phyloP scores from a whole-genome alignment of 495 filamentous ascomycete species.

The Penicillium longicatenatum region DNA sequence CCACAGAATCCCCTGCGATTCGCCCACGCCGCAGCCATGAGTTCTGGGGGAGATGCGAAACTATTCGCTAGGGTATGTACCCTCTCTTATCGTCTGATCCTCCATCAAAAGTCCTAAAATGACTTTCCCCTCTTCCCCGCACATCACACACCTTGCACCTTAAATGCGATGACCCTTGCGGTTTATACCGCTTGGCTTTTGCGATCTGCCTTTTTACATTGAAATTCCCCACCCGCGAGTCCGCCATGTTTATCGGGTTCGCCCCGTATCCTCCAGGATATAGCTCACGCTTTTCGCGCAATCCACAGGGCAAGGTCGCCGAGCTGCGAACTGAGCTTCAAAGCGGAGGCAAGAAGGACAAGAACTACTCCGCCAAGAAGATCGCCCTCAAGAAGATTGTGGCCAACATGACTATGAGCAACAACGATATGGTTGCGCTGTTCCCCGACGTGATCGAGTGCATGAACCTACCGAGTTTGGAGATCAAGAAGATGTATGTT shows the following conservation, averaged over 20 bases:
- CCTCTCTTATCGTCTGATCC: conserved; percentile 17
- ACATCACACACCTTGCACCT: conserved; percentile 12
- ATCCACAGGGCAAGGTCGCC: conserved; percentile 92
- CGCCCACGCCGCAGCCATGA: conserved; percentile 53
- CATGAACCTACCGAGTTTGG: conserved; percentile 90
- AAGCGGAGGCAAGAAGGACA: conserved; percentile 95
- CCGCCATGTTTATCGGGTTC: conserved; percentile 34
- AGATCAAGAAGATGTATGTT: conserved; percentile 99
- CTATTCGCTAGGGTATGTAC: conserved; percentile 95
- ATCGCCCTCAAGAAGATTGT: conserved; percentile 99
- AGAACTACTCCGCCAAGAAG: conserved; percentile 95
- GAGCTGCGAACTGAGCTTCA: conserved; percentile 94
- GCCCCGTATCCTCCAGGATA: conserved; percentile 31
- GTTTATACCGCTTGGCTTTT: conserved; percentile 6
- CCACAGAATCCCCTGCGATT: conserved; percentile 18
- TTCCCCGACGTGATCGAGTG: conserved; percentile 94
- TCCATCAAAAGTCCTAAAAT: conserved; percentile 7
- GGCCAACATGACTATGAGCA: conserved; percentile 99
- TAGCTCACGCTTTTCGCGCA: conserved; percentile 43
- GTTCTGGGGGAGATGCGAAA: conserved; percentile 93
- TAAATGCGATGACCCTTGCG: conserved; percentile 4
- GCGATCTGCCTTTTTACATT: conserved; percentile 5
- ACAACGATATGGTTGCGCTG: conserved; percentile 98
- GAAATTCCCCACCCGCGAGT: conserved; percentile 6
- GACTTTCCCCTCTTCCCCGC: conserved; percentile 27